Conservation (phyloP, 176 grass and related monocot species). For the Metroxylon sagu region DNA sequence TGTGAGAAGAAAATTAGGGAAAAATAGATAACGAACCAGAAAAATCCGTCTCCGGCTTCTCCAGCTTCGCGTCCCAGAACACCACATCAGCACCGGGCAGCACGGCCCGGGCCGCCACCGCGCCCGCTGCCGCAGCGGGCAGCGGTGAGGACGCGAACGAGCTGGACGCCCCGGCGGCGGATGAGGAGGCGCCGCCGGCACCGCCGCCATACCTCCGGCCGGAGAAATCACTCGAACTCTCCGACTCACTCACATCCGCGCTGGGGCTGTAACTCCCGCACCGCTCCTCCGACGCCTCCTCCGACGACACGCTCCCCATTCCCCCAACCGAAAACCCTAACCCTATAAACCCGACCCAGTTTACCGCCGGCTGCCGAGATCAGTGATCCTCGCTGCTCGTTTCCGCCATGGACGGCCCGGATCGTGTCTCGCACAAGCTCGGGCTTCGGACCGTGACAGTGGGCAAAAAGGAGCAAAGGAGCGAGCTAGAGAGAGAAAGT, state of each 20-base stretch:
- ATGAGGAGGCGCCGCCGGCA: conserved; percentile 28
- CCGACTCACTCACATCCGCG: conserved; percentile 90
- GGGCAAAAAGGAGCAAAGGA: not conserved
- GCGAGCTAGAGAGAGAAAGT: not conserved
- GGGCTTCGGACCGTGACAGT: not conserved
- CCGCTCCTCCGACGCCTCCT: conserved; percentile 65
- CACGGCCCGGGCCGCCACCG: conserved; percentile 12
- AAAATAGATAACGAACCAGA: conserved; percentile 3
- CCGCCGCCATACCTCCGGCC: conserved; percentile 33
- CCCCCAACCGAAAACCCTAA: not conserved
- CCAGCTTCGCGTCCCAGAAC: conserved; percentile 5
- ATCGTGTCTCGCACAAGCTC: no score
- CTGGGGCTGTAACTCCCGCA: conserved; percentile 89
- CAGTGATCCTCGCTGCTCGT: no score
- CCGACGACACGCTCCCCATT: conserved; percentile 80
- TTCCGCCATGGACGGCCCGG: no score
- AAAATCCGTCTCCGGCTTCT: conserved; percentile 1
- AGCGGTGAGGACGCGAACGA: conserved; percentile 49
- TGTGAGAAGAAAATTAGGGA: no score
- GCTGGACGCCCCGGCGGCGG: conserved; percentile 49
- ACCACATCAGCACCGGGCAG: not conserved
- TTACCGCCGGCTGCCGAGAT: no score
- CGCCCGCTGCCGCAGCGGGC: not conserved
- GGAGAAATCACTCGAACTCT: conserved; percentile 75
- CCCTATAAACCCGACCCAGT: no score